Conservation (phyloP, 352 stramenopile genomes). For the Globisporangium cylindrosporum region DNA sequence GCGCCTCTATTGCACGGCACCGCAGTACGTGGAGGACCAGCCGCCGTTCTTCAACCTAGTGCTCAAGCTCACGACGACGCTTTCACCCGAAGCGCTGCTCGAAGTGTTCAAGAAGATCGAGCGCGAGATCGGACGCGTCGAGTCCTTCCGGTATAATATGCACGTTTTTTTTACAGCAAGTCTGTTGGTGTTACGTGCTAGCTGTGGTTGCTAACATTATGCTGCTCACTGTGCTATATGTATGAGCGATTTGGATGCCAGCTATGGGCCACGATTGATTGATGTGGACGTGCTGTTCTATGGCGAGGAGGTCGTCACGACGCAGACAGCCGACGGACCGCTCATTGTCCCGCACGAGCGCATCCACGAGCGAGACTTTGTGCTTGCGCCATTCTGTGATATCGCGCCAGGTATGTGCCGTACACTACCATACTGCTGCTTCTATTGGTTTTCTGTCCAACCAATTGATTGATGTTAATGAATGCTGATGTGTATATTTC, state of each 20-base stretch:
- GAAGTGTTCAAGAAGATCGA: conserved; percentile 89
- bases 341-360: conserved; percentile 94
- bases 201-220: neutral
- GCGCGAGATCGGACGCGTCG: conserved; percentile 78
- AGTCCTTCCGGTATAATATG: conserved; percentile 41
- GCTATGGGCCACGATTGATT: conserved; percentile 91
- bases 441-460: neutral
- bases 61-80: conserved; percentile 79
- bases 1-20: conserved; percentile 89
- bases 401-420: conserved; percentile 57
- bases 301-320: conserved; percentile 65
- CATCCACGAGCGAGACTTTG: conserved; percentile 96
- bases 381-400: conserved; percentile 94
- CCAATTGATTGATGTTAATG: neutral
- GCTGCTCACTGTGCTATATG: neutral
- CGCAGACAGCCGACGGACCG: conserved; percentile 54
- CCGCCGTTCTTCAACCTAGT: conserved; percentile 94
- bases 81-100: conserved; percentile 79
- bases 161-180: too few species aligned
- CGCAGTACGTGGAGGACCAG: conserved; percentile 95
- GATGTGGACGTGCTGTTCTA: conserved; percentile 97
- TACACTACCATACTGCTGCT: neutral
- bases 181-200: too few species aligned
- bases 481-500: too few species aligned
- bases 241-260: conserved; percentile 7